Conservation (phyloP, 768 basidiomycete species). For the Terana coerulea region DNA sequence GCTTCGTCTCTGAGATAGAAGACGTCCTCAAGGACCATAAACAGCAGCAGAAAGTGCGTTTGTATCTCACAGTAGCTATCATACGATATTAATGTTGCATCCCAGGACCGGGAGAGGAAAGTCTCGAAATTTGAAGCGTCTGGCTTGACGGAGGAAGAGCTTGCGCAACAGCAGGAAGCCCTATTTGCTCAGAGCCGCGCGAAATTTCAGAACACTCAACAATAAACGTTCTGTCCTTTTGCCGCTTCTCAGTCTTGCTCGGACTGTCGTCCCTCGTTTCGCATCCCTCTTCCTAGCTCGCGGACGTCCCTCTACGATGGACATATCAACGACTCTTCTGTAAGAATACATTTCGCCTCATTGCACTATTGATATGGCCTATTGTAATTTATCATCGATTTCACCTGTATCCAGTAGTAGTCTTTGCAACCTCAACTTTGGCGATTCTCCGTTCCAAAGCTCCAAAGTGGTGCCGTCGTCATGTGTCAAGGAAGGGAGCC, state of each 20-base stretch:
- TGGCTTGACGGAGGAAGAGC: constrained; percentile 88
- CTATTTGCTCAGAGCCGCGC: constrained; percentile 91
- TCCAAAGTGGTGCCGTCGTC: constrained; percentile 23
- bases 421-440: constrained; percentile 48
- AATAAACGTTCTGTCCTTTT: constrained; percentile 31
- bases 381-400: constrained; percentile 11
- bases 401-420: constrained; percentile 12
- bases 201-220: constrained; percentile 64
- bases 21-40: constrained; percentile 96
- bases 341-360: neutral
- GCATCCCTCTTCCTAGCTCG: constrained; percentile 1
- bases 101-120: constrained; percentile 87
- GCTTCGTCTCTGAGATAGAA: constrained; percentile 85
- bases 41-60: constrained; percentile 83
- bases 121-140: constrained; percentile 85
- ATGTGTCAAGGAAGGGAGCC: constrained; percentile 54
- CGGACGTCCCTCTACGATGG: neutral
- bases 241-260: no score
- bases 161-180: constrained; percentile 81
- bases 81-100: constrained; percentile 5
- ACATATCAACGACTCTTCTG: neutral
- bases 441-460: constrained; percentile 72
- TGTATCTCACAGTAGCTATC: neutral
- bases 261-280: constrained; percentile 9
- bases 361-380: constrained; percentile 5